These are phyloP conservation scores for Xylaria longipes DNA, from an alignment of 495 filamentous ascomycete genomes.

Conservation along the genomic window DNA sequence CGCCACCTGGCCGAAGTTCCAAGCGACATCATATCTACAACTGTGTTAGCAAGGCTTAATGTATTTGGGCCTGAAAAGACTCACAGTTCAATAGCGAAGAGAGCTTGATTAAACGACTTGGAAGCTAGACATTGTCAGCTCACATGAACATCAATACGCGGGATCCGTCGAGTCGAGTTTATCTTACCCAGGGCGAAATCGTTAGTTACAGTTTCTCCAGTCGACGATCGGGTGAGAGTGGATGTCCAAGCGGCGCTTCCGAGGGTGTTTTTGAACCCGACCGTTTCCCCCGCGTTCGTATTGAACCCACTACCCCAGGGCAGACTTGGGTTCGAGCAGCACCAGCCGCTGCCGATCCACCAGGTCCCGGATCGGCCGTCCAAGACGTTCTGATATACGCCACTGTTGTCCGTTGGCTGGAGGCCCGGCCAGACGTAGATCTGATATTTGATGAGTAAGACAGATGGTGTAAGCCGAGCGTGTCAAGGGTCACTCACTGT, in stretches of 20 bases:
- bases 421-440: constrained; percentile 56
- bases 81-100: constrained; percentile 50
- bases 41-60: neutral
- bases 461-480: neutral
- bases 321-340: constrained; percentile 48
- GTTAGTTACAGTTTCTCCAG: constrained; percentile 32
- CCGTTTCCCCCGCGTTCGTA: constrained; percentile 39
- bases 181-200: constrained; percentile 37
- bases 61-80: too few relatives aligned
- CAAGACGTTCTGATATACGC: constrained; percentile 52
- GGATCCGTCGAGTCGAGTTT: neutral
- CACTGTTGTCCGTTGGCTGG: constrained; percentile 48
- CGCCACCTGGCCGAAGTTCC: constrained; percentile 46
- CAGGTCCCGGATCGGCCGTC: constrained; percentile 50
- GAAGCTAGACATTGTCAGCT: constrained; percentile 25
- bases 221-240: constrained; percentile 30
- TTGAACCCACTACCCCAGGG: constrained; percentile 52
- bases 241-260: constrained; percentile 35
- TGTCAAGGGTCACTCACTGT: neutral
- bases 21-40: constrained; percentile 38
- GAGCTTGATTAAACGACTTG: constrained; percentile 50
- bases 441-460: constrained; percentile 5
- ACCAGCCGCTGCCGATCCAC: constrained; percentile 55
- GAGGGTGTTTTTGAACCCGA: constrained; percentile 39
- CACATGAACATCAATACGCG: neutral